These are phyloP conservation scores for Stenocarpella maydis DNA, from an alignment of 2,329 filamentous ascomycete genomes.

Conservation along the genomic window DNA sequence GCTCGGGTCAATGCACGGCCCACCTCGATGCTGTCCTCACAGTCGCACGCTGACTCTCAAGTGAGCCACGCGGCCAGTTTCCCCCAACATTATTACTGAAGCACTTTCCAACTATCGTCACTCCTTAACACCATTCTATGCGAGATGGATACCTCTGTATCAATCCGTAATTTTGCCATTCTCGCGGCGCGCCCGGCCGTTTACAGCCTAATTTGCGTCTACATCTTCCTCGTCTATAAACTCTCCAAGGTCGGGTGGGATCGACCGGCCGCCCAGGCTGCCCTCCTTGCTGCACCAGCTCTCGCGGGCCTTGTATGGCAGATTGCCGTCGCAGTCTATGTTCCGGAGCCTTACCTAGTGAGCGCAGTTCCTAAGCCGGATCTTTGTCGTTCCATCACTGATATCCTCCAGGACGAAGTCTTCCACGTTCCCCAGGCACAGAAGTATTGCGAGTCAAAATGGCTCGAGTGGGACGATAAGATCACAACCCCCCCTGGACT, in stretches of 20 bases:
- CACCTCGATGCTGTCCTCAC: constrained; percentile 12
- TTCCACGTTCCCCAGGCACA: constrained; percentile 94
- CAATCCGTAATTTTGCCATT: background rate
- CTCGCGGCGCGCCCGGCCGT: background rate
- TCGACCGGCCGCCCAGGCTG: constrained; percentile 22
- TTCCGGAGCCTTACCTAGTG: constrained; percentile 65
- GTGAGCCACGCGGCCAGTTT: background rate
- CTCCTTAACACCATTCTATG: background rate
- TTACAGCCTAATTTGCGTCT: constrained; percentile 4
- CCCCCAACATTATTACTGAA: background rate
- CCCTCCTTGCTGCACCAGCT: constrained; percentile 38
- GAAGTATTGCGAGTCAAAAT: constrained; percentile 80
- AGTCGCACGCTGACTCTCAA: constrained; percentile 5
- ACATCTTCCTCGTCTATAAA: background rate
- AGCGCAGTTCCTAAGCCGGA: constrained; percentile 31
- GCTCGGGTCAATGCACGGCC: constrained; percentile 24
- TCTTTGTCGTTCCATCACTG: background rate
- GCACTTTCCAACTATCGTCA: constrained; percentile 12
- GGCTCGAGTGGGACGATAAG: constrained; percentile 89
- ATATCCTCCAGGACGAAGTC: constrained; percentile 72
- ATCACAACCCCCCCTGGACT: constrained; percentile 95
- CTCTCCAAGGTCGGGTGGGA: constrained; percentile 4
- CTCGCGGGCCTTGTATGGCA: constrained; percentile 47
- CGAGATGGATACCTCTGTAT: background rate
- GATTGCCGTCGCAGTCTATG: constrained; percentile 47